Evolutionary conservation across 441 rosid genomes (phyloP), one percentile per base, ranked within the genome.

Genomic region (Macaranga tanarius): DNA sequence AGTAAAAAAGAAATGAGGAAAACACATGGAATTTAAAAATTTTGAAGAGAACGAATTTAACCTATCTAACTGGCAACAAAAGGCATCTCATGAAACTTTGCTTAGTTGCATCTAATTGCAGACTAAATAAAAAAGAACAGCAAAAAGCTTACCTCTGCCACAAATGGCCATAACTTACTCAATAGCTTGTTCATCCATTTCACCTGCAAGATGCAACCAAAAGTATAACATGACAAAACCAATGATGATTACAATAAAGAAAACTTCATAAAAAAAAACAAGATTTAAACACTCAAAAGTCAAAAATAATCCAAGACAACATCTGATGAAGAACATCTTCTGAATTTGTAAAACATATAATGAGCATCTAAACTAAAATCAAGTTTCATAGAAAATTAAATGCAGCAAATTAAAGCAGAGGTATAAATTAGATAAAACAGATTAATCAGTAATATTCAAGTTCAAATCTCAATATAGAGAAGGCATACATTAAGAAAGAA

Each of bases 111-210:
- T 71, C 72, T 57, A 65, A 4, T 44, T 69, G 38, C 44, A 47
- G 11, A 42, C 54, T 20, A 55, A 60, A 69, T 48, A 56, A 11
- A 47, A 0, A 40, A 78, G 12, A 56, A 76, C 69, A 75, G 67
- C 45, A 28, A 79, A 64, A 59, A 71, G 52, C 86, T 88, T 83
- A 92, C 99, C 80, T 95, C 98, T 25, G 97, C 98, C 59, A 95
- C 73, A 72, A 70, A 95, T 59, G 99, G 99, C 99, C 99, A 95
- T 77, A 95, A 79, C 84, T 93, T 95, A 88, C 86, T 73, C 75
- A 95, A 81, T 81, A 88, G 90, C 87, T 91, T 92, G 87, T 95
- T 95, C 84, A 95, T 66, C 99, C 99, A 95, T 80, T 95, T 93
- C 80, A 90, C 99, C 99, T 95, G 84, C 66, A 69, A 55, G 67